Base-by-base conservation (phyloP, 306 rosid species). In the Malus sylvestris region DNA sequence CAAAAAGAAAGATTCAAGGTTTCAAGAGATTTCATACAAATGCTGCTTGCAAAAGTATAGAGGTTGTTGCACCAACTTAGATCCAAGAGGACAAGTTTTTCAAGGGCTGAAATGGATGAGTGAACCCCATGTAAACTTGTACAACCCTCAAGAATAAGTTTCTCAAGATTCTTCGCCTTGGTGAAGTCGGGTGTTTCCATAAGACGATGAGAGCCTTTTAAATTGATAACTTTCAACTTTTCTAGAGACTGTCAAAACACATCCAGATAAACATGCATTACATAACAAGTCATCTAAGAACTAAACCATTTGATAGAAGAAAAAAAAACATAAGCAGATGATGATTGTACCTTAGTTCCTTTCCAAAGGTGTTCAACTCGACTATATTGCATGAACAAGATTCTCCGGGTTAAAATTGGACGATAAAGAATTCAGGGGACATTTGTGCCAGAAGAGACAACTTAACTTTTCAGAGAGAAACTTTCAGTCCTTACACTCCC, bases 161-260 rank as follows among this genome's bases (percentile, higher is more conserved):
- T 16, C 57, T 64, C 32, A 44, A 81, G 77, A 65, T 53, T 65
- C 0, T 3, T 49, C 49, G 84, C 78, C 23, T 33, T 18, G 22
- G 84, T 53, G 44, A 81, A 67, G 78, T 81, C 33, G 2, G 84
- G 84, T 13, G 57, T 29, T 68, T 65, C 60, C n/a, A 42, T 64
- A 3, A 81, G 71, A 20, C 55, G 32, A 81, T 12, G 51, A 45
- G 51, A 45, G 16, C 51, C 51, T 4, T 13, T 45, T 45, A 45
- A 45, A 45, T 45, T 45, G 51, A 45, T 45, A 12, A 3, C 1
- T 13, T 45, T 45, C 51, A 12, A 65, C 6, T 66, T 71, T 40
- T 6, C 44, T 13, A 76, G 65, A 32, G 9, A 45, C 85, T 73
- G 46, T 55, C 2, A 30, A 32, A 57, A 16, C 20, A 62, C 14